Conservation (phyloP, 306 rosid genomes). For the Hylodesmum podocarpum region DNA sequence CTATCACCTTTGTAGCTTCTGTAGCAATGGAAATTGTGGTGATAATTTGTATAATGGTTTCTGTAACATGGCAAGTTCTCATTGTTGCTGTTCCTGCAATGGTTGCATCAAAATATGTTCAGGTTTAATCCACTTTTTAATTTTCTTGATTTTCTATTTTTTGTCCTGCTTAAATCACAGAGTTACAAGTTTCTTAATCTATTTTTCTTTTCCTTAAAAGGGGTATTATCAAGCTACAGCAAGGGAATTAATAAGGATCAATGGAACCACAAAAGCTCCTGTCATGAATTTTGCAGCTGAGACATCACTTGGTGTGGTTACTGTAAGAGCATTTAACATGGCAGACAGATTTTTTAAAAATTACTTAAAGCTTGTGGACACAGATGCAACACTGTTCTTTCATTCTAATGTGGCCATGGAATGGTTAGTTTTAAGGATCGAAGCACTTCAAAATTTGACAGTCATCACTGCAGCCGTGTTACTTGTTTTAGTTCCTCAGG, state of each 20-base stretch:
- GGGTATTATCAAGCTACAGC: slow-evolving; percentile 73
- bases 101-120: slow-evolving; percentile 55
- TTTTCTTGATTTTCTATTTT: neutral
- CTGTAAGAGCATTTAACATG: slow-evolving; percentile 70
- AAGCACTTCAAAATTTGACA: slow-evolving; percentile 67
- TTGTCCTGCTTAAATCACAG: neutral
- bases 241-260: slow-evolving; percentile 73
- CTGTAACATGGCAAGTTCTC: slow-evolving; percentile 84
- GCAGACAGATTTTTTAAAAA: slow-evolving; percentile 51
- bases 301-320: slow-evolving; percentile 81
- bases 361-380: slow-evolving; percentile 63
- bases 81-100: slow-evolving; percentile 56
- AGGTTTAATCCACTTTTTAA: slow-evolving; percentile 34
- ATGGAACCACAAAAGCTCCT: slow-evolving; percentile 93
- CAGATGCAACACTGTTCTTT: slow-evolving; percentile 67
- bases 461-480: slow-evolving; percentile 62
- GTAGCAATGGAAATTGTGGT: slow-evolving; percentile 36
- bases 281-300: slow-evolving; percentile 72
- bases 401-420: slow-evolving; percentile 63
- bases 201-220: slow-evolving; percentile 17
- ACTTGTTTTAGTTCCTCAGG: slow-evolving; percentile 61
- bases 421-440: slow-evolving; percentile 68
- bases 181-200: neutral
- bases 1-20: slow-evolving; percentile 38
- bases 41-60: slow-evolving; percentile 53